Evolutionary conservation across 371 early-diverging fungal species (phyloP).

Genomic region (Cokeromyces recurvatus): DNA sequence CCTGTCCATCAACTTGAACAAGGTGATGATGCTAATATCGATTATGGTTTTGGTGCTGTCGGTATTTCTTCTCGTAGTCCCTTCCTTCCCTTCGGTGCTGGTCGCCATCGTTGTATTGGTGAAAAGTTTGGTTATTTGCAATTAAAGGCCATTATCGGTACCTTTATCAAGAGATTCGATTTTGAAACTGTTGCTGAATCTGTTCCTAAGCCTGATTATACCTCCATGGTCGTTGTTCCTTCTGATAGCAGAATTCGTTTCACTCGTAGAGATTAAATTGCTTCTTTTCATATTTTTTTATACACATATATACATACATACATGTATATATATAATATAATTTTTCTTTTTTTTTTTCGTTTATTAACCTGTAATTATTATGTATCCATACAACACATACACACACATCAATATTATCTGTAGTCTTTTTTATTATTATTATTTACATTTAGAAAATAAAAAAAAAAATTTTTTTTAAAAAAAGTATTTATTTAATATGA

Average conservation of each 20-base stretch:
- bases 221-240: constrained; percentile 89
- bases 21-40: constrained; percentile 68
- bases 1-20: constrained; percentile 45
- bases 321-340: too few relatives aligned
- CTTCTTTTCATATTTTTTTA: too few relatives aligned
- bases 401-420: too few relatives aligned
- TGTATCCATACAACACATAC: too few relatives aligned
- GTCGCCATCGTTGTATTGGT: constrained; percentile 97
- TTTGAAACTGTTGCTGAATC: constrained; percentile 34
- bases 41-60: constrained; percentile 84
- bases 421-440: too few relatives aligned
- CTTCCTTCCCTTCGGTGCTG: constrained; percentile 96
- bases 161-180: constrained; percentile 76
- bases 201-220: constrained; percentile 85
- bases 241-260: constrained; percentile 23
- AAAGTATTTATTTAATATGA: too few relatives aligned
- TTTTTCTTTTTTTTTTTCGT: too few relatives aligned
- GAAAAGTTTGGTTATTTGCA: constrained; percentile 95
- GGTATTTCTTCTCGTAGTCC: constrained; percentile 68
- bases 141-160: constrained; percentile 86
- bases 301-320: too few relatives aligned
- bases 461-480: too few relatives aligned
- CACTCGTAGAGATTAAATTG: constrained; percentile 10
- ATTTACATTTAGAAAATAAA: too few relatives aligned
- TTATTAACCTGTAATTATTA: too few relatives aligned